Evolutionary conservation across 116 monocot genomes (phyloP).

Genomic region (Zostera marina): DNA sequence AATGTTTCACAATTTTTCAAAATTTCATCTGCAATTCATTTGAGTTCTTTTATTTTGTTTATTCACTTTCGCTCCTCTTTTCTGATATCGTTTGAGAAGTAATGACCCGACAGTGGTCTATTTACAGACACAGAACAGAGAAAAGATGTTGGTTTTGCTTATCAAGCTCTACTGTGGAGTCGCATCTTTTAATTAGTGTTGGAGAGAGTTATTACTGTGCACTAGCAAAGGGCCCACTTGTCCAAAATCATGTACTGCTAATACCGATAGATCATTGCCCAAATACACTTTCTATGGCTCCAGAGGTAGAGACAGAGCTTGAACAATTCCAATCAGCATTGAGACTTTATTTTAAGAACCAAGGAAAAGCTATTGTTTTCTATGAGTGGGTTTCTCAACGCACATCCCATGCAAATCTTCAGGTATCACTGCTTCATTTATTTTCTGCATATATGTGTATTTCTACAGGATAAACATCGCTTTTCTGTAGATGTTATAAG

Average conservation of each 20-base stretch:
- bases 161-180: constrained; percentile 79
- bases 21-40: background rate
- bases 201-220: constrained; percentile 86
- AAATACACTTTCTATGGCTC: constrained; percentile 46
- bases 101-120: background rate
- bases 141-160: constrained; percentile 95
- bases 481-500: no score
- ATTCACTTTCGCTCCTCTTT: background rate
- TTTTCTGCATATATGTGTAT: no score
- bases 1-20: no score
- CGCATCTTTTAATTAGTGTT: constrained; percentile 62
- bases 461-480: no score
- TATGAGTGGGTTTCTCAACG: constrained; percentile 66
- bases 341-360: constrained; percentile 43
- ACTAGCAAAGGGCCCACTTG: constrained; percentile 87
- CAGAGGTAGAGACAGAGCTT: constrained; percentile 58
- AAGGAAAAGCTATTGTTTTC: constrained; percentile 51
- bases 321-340: constrained; percentile 39
- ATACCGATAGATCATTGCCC: constrained; percentile 87
- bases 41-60: background rate
- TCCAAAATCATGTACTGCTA: constrained; percentile 60
- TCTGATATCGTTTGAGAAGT: background rate
- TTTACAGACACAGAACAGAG: constrained; percentile 26
- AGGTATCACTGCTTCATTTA: constrained; percentile 26
- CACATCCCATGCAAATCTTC: constrained; percentile 78